phyloP scores from a whole-genome alignment of 2,329 filamentous ascomycete species.

The Aureobasidium sp. region DNA sequence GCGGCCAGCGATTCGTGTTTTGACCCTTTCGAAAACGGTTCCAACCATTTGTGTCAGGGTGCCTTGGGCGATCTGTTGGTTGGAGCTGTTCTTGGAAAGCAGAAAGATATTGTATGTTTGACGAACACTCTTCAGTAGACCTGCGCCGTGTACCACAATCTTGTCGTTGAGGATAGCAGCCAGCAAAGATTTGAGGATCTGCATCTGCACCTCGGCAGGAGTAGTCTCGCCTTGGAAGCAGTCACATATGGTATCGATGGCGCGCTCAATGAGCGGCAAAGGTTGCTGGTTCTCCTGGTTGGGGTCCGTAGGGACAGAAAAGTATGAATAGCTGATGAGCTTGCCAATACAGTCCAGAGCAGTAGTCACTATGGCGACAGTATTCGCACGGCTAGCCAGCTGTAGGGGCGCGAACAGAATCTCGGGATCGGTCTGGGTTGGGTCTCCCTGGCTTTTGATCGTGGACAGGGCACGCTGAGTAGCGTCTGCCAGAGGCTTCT shows the following conservation, averaged over 20 bases:
- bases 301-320: constrained; percentile 58
- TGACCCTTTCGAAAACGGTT: constrained; percentile 93
- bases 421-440: constrained; percentile 77
- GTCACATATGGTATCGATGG: constrained; percentile 98
- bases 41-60: constrained; percentile 98
- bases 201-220: constrained; percentile 82
- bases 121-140: constrained; percentile 88
- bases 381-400: constrained; percentile 78
- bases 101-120: constrained; percentile 99
- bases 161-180: constrained; percentile 97
- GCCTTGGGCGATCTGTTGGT: constrained; percentile 95
- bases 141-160: constrained; percentile 94
- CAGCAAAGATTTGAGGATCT: constrained; percentile 94
- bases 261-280: constrained; percentile 83
- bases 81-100: constrained; percentile 83
- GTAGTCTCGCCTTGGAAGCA: constrained; percentile 98
- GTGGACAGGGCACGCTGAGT: constrained; percentile 73
- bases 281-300: constrained; percentile 16
- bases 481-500: constrained; percentile 73
- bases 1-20: constrained; percentile 76
- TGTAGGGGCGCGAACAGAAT: constrained; percentile 85
- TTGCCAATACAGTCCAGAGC: constrained; percentile 98
- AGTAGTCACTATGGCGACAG: constrained; percentile 75
- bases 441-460: constrained; percentile 71
- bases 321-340: constrained; percentile 97